Evolutionary conservation across 2,329 filamentous ascomycete species (phyloP).

Genomic region (Chaetomiaceae sp.): DNA sequence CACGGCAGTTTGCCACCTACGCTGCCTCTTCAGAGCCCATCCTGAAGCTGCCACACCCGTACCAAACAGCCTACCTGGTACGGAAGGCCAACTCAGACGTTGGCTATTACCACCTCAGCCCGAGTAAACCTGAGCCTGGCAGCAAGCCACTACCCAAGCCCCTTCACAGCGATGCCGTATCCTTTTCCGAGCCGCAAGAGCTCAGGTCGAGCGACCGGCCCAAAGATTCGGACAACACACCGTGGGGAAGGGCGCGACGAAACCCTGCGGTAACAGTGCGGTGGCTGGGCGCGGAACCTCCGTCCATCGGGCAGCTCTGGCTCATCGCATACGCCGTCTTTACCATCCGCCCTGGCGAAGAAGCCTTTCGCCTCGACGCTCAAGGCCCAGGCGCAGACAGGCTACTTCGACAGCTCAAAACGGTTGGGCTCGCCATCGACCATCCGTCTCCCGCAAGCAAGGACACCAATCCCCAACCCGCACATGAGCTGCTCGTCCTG

Average conservation of each 20-base stretch:
- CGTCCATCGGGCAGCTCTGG: conserved; percentile 47
- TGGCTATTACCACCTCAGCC: conserved; percentile 18
- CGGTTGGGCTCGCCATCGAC: conserved; percentile 43
- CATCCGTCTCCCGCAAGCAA: conserved; percentile 35
- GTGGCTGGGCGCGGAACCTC: conserved; percentile 38
- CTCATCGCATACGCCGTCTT: conserved; percentile 48
- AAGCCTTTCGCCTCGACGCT: conserved; percentile 44
- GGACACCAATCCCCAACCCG: conserved; percentile 18
- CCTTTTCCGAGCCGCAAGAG: conserved; percentile 29
- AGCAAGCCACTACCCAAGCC: conserved; percentile 15
- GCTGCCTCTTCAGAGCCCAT: conserved; percentile 23
- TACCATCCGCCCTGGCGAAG: conserved; percentile 42
- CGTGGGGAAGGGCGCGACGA: conserved; percentile 51
- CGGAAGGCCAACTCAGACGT: conserved; percentile 7
- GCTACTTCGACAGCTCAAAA: conserved; percentile 25
- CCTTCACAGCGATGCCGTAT: conserved; percentile 26
- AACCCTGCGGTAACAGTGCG: conserved; percentile 41
- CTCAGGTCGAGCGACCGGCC: conserved; percentile 30
- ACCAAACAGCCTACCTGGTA: conserved; percentile 26
- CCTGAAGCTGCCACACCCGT: conserved; percentile 28
- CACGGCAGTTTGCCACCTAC: conserved; percentile 23
- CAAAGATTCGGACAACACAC: conserved; percentile 46
- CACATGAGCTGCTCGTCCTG: conserved; percentile 35
- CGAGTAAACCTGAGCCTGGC: conserved; percentile 4
- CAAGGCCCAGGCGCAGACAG: conserved; percentile 27